These are phyloP conservation scores for Lentinula sp. DNA, from an alignment of 768 basidiomycete species.

Conservation along the genomic window DNA sequence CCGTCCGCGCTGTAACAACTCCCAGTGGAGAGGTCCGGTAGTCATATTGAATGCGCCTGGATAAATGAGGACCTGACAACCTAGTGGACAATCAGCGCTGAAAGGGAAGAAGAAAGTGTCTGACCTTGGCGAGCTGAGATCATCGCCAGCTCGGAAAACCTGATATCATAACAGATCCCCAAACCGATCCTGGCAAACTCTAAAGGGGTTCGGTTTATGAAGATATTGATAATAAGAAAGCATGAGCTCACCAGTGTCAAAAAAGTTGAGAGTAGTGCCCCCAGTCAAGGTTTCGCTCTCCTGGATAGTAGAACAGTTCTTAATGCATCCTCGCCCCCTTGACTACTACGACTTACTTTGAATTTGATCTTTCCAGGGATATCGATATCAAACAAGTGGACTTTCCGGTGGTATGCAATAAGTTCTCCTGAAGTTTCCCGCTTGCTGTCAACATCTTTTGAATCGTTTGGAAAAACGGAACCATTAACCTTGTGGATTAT, in stretches of 20 bases:
- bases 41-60: conserved; percentile 95
- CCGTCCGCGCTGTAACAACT: conserved; percentile 82
- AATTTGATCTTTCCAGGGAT: conserved; percentile 90
- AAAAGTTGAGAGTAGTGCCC: conserved; percentile 66
- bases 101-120: conserved; percentile 8
- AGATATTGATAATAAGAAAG: background rate
- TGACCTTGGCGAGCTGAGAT: conserved; percentile 81
- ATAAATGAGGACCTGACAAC: conserved; percentile 85
- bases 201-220: conserved; percentile 21
- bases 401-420: conserved; percentile 85
- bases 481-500: conserved; percentile 64
- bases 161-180: conserved; percentile 94
- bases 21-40: conserved; percentile 96
- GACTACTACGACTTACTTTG: conserved; percentile 42
- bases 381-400: conserved; percentile 97
- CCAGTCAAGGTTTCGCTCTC: conserved; percentile 85
- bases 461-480: conserved; percentile 8
- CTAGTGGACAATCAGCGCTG: conserved; percentile 26
- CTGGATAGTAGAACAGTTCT: conserved; percentile 28
- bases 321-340: background rate
- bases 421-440: conserved; percentile 55
- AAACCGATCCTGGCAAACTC: conserved; percentile 97
- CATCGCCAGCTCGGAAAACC: conserved; percentile 92
- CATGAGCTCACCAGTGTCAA: conserved; percentile 72
- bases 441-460: background rate